Evolutionary conservation across 371 early-diverging fungal species (phyloP).

Genomic region (Catenaria anguillulae): DNA sequence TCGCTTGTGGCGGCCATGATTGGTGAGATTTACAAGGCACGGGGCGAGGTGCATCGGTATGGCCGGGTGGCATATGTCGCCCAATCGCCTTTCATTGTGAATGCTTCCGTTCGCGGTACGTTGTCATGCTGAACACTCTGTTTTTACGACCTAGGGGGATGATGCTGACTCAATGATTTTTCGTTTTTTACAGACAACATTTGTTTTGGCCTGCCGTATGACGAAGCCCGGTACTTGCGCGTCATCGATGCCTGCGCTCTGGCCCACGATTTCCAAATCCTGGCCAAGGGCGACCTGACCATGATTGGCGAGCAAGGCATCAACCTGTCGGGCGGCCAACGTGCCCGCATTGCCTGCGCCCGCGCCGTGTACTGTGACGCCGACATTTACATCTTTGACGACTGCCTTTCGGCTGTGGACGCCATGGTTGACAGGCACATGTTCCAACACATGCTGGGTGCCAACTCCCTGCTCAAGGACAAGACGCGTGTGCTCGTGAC

Average conservation of each 20-base stretch:
- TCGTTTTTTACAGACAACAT: too few relatives aligned
- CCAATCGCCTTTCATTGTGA: conserved; percentile 17
- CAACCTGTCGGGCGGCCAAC: conserved; percentile 10
- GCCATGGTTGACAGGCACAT: conserved; percentile 73
- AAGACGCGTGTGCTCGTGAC: conserved; percentile 32
- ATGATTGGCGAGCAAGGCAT: conserved; percentile 32
- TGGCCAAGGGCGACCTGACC: conserved; percentile 18
- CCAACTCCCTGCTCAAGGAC: conserved; percentile 24
- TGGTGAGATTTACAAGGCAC: conserved; percentile 18
- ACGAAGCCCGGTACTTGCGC: conserved; percentile 17
- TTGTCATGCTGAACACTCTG: too few relatives aligned
- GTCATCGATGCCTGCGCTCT: conserved; percentile 19
- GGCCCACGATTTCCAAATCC: conserved; percentile 15
- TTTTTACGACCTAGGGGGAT: too few relatives aligned
- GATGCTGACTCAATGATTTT: too few relatives aligned
- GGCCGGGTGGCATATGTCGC: conserved; percentile 9
- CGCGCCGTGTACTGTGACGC: conserved; percentile 62
- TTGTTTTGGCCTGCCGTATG: conserved; percentile 8
- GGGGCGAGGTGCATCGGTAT: neutral
- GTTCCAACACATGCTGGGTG: conserved; percentile 66
- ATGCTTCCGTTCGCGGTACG: conserved; percentile 11
- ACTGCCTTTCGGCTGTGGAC: conserved; percentile 77
- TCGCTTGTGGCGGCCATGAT: conserved; percentile 21
- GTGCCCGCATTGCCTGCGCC: conserved; percentile 49
- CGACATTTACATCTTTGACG: conserved; percentile 65